phyloP scores from a whole-genome alignment of 176 grass and related monocot species.

The Thinopyrum elongatum region DNA sequence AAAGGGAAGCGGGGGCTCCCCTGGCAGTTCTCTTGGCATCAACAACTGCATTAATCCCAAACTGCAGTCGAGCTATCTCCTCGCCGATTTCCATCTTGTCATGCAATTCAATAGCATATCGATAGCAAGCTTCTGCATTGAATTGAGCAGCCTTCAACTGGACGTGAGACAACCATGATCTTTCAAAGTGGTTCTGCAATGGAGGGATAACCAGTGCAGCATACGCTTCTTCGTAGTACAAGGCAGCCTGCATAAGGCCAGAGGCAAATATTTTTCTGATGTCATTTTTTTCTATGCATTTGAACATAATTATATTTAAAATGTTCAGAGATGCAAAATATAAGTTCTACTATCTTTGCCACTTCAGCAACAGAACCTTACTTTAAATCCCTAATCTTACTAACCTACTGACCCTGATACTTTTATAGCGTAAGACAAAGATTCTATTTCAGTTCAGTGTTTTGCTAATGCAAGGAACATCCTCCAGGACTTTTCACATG shows the following conservation, averaged over 20 bases:
- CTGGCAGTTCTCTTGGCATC: constrained; percentile 54
- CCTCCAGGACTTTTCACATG: background rate
- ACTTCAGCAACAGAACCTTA: background rate
- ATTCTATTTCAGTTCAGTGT: background rate
- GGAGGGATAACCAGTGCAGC: constrained; percentile 41
- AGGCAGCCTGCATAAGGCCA: constrained; percentile 56
- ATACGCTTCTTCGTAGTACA: constrained; percentile 76
- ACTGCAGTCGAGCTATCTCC: constrained; percentile 60
- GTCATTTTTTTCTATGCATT: background rate
- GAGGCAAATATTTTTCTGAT: background rate
- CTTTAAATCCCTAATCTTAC: background rate
- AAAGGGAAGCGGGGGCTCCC: constrained; percentile 44
- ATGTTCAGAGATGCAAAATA: background rate
- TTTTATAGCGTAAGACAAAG: background rate
- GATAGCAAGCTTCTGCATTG: constrained; percentile 64
- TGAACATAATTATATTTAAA: background rate
- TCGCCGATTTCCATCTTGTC: constrained; percentile 72
- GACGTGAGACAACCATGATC: constrained; percentile 71
- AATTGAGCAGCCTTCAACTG: constrained; percentile 65
- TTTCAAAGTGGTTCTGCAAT: constrained; percentile 63
- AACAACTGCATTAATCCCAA: constrained; percentile 37
- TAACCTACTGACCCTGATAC: background rate
- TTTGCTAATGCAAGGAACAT: background rate
- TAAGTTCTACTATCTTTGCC: background rate
- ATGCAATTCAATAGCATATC: constrained; percentile 51